Percentiles rank a stretch among this genome's conserved stretches.
Conservation (phyloP, 2,329 filamentous ascomycete species). For the Dothidotthia symphoricarpi region DNA sequence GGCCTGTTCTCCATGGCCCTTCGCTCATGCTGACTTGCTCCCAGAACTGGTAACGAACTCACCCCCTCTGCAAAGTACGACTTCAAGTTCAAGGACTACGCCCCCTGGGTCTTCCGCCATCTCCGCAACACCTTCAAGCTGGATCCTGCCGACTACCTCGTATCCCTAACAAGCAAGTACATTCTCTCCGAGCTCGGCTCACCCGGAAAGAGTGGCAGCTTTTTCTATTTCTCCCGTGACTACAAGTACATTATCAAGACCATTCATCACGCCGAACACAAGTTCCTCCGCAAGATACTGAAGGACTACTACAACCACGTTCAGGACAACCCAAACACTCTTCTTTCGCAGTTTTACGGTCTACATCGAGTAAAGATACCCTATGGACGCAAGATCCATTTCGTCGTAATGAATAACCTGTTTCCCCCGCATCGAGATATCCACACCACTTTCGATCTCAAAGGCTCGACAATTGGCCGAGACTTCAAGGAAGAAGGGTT, state of each 20-base stretch:
- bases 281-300: conserved; percentile 77
- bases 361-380: conserved; percentile 97
- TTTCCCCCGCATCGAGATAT: conserved; percentile 98
- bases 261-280: conserved; percentile 93
- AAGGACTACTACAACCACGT: conserved; percentile 95
- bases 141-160: conserved; percentile 95
- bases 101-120: conserved; percentile 98
- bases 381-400: conserved; percentile 97
- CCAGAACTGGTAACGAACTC: conserved; percentile 92
- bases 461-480: conserved; percentile 91
- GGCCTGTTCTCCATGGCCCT: conserved; percentile 3
- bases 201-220: conserved; percentile 96
- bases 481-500: conserved; percentile 88
- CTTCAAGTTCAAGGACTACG: conserved; percentile 99
- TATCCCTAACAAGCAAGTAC: conserved; percentile 98
- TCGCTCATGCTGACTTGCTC: conserved; percentile 52
- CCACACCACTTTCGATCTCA: conserved; percentile 93
- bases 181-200: conserved; percentile 96
- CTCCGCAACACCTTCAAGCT: conserved; percentile 83
- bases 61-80: conserved; percentile 98
- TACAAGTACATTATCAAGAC: conserved; percentile 99
- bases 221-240: conserved; percentile 98
- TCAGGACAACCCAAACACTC: conserved; percentile 87
- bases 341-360: conserved; percentile 96
- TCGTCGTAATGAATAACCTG: conserved; percentile 99